Conservation (phyloP, 2,329 filamentous ascomycete species). For the Fusarium chuoi region DNA sequence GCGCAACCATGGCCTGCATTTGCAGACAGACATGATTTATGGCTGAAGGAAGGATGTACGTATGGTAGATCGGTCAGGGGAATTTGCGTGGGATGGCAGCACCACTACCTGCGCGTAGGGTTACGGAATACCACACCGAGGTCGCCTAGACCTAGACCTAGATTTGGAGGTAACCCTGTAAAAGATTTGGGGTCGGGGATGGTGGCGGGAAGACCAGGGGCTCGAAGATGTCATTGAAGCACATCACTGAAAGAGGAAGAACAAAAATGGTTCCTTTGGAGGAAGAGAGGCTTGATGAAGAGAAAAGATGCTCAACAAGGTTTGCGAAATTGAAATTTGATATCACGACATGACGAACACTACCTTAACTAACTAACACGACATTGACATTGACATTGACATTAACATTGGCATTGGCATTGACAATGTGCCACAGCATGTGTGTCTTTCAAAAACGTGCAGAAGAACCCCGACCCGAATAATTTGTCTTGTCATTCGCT, state of each 20-base stretch:
- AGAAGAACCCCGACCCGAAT: not conserved
- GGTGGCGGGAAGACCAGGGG: constrained; percentile 13
- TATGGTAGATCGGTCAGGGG: constrained; percentile 34
- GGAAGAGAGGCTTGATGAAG: not conserved
- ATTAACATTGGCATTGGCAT: constrained; percentile 8
- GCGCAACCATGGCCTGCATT: constrained; percentile 18
- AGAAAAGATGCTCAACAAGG: not conserved
- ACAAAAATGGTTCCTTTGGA: not conserved
- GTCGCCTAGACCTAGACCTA: constrained; percentile 5
- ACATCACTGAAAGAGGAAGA: constrained; percentile 5
- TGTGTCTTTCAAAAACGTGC: constrained; percentile 3
- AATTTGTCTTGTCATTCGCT: not conserved
- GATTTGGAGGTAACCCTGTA: constrained; percentile 25
- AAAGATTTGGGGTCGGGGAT: constrained; percentile 23
- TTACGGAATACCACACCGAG: constrained; percentile 37
- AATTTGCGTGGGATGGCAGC: constrained; percentile 35
- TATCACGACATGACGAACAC: not conserved
- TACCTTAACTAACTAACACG: not conserved
- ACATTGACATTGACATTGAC: constrained; percentile 8
- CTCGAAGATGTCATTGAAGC: not conserved
- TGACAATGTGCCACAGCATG: constrained; percentile 9
- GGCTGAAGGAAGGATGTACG: constrained; percentile 17
- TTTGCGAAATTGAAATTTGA: constrained; percentile 5
- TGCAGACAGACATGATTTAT: constrained; percentile 10
- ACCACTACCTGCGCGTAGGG: constrained; percentile 32